Evolutionary conservation across 1,284 basidiomycete genomes (phyloP).

Genomic region (Ganoderma meredithae): DNA sequence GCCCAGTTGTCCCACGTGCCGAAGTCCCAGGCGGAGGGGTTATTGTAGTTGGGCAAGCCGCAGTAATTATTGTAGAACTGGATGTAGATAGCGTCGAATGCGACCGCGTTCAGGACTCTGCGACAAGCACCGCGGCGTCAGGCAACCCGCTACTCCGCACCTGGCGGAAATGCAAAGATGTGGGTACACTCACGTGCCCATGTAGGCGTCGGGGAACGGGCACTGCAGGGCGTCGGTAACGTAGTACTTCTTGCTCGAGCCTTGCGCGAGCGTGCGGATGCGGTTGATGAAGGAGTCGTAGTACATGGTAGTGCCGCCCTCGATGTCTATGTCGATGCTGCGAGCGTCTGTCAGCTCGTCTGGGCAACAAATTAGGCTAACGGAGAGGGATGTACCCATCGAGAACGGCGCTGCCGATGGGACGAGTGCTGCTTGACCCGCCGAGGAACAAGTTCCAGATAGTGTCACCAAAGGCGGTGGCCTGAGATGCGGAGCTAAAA

Average conservation of each 20-base stretch:
- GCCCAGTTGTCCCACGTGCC: conserved; percentile 68
- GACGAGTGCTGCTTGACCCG: conserved; percentile 59
- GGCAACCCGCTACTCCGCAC: too few relatives aligned
- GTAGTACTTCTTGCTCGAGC: conserved; percentile 66
- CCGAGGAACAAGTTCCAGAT: conserved; percentile 76
- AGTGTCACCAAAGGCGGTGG: conserved; percentile 57
- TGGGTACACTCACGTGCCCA: conserved; percentile 46
- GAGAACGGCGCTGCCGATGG: conserved; percentile 68
- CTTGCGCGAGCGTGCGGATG: conserved; percentile 54
- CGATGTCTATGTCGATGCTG: conserved; percentile 70
- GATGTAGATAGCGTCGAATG: conserved; percentile 70
- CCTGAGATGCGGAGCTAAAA: conserved; percentile 63
- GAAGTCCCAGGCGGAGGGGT: conserved; percentile 59
- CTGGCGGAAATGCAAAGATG: not conserved
- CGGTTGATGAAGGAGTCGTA: conserved; percentile 62
- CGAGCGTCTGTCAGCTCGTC: conserved; percentile 1
- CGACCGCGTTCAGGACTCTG: conserved; percentile 58
- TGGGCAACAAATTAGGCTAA: not conserved
- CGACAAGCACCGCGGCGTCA: not conserved
- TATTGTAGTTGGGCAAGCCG: conserved; percentile 50
- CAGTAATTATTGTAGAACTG: conserved; percentile 76
- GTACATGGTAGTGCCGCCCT: conserved; percentile 59
- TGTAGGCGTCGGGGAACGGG: conserved; percentile 66
- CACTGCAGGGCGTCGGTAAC: conserved; percentile 74
- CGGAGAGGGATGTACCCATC: conserved; percentile 57